These are phyloP conservation scores for Stylosanthes scabra DNA, from an alignment of 331 rosid genomes.

Conservation along the genomic window DNA sequence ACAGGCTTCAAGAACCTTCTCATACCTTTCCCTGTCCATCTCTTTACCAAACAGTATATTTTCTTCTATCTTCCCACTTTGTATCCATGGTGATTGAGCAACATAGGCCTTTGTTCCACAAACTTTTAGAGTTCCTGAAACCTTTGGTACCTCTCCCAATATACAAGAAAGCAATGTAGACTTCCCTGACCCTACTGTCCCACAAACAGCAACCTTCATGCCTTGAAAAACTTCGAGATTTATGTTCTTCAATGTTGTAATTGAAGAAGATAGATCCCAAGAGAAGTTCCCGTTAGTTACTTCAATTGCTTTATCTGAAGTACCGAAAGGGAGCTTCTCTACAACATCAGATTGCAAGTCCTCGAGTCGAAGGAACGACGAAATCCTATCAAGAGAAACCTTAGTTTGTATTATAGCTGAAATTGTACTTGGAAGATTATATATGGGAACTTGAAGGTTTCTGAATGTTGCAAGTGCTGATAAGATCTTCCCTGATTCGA, in stretches of 20 bases:
- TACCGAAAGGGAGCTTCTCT: conserved; percentile 52
- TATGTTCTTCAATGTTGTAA: conserved; percentile 47
- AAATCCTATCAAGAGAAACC: conserved; percentile 49
- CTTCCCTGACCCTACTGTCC: conserved; percentile 69
- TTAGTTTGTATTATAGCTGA: conserved; percentile 43
- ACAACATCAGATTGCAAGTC: conserved; percentile 53
- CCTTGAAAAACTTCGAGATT: conserved; percentile 47
- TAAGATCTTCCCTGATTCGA: too few species aligned
- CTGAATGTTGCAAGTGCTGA: conserved; percentile 55
- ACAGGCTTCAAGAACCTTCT: conserved; percentile 60
- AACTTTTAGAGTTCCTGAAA: conserved; percentile 50
- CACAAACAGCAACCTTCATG: conserved; percentile 65
- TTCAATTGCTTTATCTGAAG: conserved; percentile 52
- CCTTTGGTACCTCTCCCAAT: conserved; percentile 63
- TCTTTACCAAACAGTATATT: conserved; percentile 59
- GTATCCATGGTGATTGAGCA: conserved; percentile 72
- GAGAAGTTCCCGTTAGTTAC: conserved; percentile 56
- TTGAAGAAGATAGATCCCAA: conserved; percentile 53
- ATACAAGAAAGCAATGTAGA: conserved; percentile 69
- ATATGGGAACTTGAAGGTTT: conserved; percentile 65
- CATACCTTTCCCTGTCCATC: conserved; percentile 58
- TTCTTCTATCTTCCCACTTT: conserved; percentile 63
- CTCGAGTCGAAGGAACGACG: conserved; percentile 54
- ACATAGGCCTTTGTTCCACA: conserved; percentile 67
- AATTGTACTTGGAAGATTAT: conserved; percentile 58